Base-by-base conservation (phyloP, 192 early-diverging fungal genomes). In the Coemansia sp. region DNA sequence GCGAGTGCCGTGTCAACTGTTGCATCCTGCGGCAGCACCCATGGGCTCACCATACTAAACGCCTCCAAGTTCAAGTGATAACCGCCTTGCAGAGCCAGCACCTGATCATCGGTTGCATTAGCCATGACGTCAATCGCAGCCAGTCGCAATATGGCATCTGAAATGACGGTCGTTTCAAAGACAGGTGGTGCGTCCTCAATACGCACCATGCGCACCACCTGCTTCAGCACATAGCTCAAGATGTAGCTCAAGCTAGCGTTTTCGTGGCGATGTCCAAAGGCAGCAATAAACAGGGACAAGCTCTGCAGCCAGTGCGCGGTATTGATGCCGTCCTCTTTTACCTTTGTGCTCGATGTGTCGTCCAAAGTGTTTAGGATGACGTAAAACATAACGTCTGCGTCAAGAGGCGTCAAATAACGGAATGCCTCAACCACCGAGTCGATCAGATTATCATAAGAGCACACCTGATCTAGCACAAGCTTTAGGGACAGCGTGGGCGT, bases 361-460 rank as follows among this genome's bases (percentile, higher is more conserved):
- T 59, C 58, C 9, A 78, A 42, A 7, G 60, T 65, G 23, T 47
- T 52, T 38, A 78, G 55, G 21, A 72, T 58, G 7, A 67, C 33
- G 48, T 59, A 78, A 47, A 78, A 72, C 61, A 78, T 40, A 3
- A 68, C 62, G 18, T 78, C 75, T 10, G 61, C 54, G 28, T 68
- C 69, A 0, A 78, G 57, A 6, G 68, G 64, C 1, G 75, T 68
- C 61, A 78, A 18, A 44, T 72, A 78, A 16, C 69, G 56, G 59
- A 72, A 78, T 2, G 75, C 65, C 41, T 78, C 69, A 23, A 72
- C 75, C 23, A 78, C 69, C 38, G 65, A 61, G 23, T 61, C 65
- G 3, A 78, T 65, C 31, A 78, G 61, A 30, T 78, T 78, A 55
- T 72, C 75, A 28, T 78, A 78, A 2, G 69, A 72, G 46, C 64